Evolutionary conservation across 352 stramenopile genomes (phyloP).

Genomic region (Phytophthora rubi): DNA sequence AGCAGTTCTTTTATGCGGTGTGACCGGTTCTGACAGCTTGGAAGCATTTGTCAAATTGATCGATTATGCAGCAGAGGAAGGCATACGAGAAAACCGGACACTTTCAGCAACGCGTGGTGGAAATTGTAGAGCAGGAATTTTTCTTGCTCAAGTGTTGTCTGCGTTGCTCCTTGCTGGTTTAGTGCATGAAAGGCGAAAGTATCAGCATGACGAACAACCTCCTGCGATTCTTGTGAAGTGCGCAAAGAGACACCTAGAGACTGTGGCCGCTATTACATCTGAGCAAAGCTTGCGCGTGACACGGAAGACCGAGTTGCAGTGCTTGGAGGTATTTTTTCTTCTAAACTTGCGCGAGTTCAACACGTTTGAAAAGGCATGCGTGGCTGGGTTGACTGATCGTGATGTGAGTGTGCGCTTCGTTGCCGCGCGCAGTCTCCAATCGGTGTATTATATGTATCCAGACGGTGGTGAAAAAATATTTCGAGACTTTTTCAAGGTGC

Average conservation of each 20-base stretch:
- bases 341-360: constrained; percentile 59
- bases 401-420: constrained; percentile 63
- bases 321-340: constrained; percentile 75
- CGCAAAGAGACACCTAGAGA: constrained; percentile 45
- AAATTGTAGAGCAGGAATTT: constrained; percentile 47
- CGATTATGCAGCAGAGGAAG: constrained; percentile 58
- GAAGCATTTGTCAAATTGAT: constrained; percentile 63
- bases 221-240: constrained; percentile 53
- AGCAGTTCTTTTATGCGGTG: constrained; percentile 62
- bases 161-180: constrained; percentile 51
- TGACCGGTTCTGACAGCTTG: constrained; percentile 62
- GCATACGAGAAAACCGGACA: constrained; percentile 28
- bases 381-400: constrained; percentile 54
- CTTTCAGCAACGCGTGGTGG: constrained; percentile 29
- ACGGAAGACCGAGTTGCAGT: constrained; percentile 49
- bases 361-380: constrained; percentile 57
- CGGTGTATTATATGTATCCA: constrained; percentile 84
- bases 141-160: constrained; percentile 59
- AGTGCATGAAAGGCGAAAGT: constrained; percentile 64
- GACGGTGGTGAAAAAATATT: constrained; percentile 68
- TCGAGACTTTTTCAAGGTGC: constrained; percentile 52
- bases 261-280: constrained; percentile 15
- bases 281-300: constrained; percentile 37
- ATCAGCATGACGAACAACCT: constrained; percentile 57
- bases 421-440: constrained; percentile 59